Percentiles rank a stretch among this genome's conserved stretches.
These are phyloP conservation scores for Allium fistulosum DNA, from an alignment of 106 monocot species.

Conservation along the genomic window DNA sequence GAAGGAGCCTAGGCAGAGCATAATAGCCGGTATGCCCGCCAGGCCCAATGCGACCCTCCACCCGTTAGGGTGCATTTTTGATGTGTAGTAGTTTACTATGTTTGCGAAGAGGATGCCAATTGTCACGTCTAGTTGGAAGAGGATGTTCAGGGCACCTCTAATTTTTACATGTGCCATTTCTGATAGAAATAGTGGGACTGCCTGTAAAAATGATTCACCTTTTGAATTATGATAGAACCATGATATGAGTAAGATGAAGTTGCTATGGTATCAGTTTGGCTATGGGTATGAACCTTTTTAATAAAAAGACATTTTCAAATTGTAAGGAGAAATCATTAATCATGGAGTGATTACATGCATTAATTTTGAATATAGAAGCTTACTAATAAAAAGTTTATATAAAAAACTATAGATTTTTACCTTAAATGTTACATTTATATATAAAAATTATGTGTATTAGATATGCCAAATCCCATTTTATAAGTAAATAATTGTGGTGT, in stretches of 20 bases:
- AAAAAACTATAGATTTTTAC: too few relatives aligned
- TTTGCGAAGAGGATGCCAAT: slow-evolving; percentile 56
- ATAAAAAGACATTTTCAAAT: background rate
- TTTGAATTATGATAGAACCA: background rate
- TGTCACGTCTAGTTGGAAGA: slow-evolving; percentile 43
- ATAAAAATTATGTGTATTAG: too few relatives aligned
- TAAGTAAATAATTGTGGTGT: too few relatives aligned
- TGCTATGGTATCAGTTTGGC: background rate
- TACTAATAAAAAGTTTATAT: too few relatives aligned
- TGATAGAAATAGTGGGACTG: slow-evolving; percentile 36
- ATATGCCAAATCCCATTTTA: too few relatives aligned
- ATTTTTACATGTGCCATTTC: slow-evolving; percentile 25
- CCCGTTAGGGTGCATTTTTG: slow-evolving; percentile 23
- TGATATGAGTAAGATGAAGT: background rate
- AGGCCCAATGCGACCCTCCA: slow-evolving; percentile 47
- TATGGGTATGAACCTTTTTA: background rate
- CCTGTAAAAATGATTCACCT: slow-evolving; percentile 11
- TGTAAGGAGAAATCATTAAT: background rate
- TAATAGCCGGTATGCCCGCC: slow-evolving; percentile 31
- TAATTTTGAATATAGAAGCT: too few relatives aligned
- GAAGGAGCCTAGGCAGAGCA: slow-evolving; percentile 28
- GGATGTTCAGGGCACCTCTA: slow-evolving; percentile 38
- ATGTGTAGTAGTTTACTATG: slow-evolving; percentile 35
- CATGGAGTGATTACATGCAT: background rate
- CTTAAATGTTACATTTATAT: too few relatives aligned